These are phyloP conservation scores for Sclerotinia minor DNA, from an alignment of 2,329 filamentous ascomycete species.

Conservation along the genomic window DNA sequence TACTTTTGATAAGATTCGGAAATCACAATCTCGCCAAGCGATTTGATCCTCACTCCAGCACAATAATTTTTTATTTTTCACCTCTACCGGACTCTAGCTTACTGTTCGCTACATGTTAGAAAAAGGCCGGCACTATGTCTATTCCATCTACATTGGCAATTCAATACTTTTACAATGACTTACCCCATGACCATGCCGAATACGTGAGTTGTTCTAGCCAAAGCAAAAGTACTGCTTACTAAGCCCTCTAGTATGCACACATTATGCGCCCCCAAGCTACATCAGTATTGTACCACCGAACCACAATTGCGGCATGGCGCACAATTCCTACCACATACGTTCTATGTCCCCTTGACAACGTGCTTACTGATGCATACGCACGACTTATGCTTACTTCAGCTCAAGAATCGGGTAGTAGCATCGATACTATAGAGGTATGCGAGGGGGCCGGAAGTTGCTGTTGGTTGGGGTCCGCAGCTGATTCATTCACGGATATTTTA, in stretches of 20 bases:
- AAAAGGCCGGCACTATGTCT: conserved; percentile 23
- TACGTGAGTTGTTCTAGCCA: conserved; percentile 9
- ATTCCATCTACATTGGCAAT: conserved; percentile 19
- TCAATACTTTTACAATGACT: conserved; percentile 21
- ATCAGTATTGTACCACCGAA: conserved; percentile 25
- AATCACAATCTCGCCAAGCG: background rate
- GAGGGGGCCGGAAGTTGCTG: conserved; percentile 30
- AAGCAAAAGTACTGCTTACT: background rate
- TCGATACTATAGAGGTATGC: conserved; percentile 34
- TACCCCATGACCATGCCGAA: conserved; percentile 20
- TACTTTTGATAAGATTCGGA: background rate
- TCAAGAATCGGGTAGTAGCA: conserved; percentile 30
- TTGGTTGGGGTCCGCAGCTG: conserved; percentile 25
- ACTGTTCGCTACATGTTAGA: conserved; percentile 21
- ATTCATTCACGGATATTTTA: conserved; percentile 16
- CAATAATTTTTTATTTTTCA: too few relatives aligned
- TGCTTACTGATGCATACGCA: conserved; percentile 30
- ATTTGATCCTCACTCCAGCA: background rate
- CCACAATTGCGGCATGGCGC: conserved; percentile 37
- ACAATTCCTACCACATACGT: conserved; percentile 37
- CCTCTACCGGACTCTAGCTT: conserved; percentile 5
- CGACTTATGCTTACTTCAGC: conserved; percentile 34
- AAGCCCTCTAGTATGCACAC: conserved; percentile 41
- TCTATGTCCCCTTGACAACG: conserved; percentile 33
- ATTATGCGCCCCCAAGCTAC: conserved; percentile 31